Percentiles rank a stretch among this genome's conserved stretches.
These are phyloP conservation scores for Aspergillus calidoustus DNA, from an alignment of 2,329 filamentous ascomycete genomes.

Conservation along the genomic window DNA sequence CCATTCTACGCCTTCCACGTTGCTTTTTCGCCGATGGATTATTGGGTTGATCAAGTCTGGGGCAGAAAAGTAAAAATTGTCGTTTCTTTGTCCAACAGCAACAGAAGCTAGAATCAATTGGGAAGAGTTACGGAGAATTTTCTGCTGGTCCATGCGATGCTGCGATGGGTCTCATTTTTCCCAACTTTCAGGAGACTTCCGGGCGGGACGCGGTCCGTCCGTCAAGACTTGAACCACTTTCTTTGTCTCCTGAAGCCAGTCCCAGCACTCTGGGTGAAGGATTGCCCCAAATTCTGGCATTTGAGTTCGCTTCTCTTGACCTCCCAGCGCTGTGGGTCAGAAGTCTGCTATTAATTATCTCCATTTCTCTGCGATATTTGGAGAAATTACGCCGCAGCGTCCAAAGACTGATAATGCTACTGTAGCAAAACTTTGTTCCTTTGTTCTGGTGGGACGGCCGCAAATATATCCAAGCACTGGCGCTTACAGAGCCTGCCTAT, in stretches of 20 bases:
- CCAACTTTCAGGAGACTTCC: constrained; percentile 24
- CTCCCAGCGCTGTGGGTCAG: too few species aligned
- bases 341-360: too few species aligned
- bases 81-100: too few species aligned
- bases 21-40: too few species aligned
- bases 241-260: constrained; percentile 18
- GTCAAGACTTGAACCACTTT: constrained; percentile 20
- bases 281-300: constrained; percentile 13
- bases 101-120: too few species aligned
- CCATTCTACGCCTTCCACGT: too few species aligned
- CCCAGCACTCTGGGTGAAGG: constrained; percentile 28
- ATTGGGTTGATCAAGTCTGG: too few species aligned
- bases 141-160: too few species aligned
- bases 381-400: too few species aligned
- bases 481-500: neutral
- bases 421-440: neutral
- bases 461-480: neutral
- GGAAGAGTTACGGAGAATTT: too few species aligned
- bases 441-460: neutral
- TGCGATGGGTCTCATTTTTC: neutral
- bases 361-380: too few species aligned
- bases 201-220: constrained; percentile 32
- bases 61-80: too few species aligned
- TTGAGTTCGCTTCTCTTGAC: neutral
- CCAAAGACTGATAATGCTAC: neutral